Conservation (phyloP, 495 filamentous ascomycete genomes). For the Aspergillus coremiiformis region DNA sequence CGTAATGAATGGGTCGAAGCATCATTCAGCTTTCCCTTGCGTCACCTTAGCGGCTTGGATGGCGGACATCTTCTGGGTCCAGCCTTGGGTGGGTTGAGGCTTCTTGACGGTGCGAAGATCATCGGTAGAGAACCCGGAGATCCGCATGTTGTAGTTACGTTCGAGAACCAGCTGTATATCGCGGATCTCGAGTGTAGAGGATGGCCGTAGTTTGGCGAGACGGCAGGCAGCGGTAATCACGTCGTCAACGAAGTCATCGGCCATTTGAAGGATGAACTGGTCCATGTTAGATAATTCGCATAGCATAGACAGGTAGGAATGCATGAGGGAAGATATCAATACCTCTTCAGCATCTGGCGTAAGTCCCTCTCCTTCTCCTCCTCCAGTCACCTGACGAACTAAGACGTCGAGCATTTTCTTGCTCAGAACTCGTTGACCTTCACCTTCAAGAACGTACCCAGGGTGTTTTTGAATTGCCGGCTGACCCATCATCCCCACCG, state of each 20-base stretch:
- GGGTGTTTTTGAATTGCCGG: slow-evolving; percentile 78
- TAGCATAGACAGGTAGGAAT: neutral
- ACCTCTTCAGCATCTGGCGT: slow-evolving; percentile 95
- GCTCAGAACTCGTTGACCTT: slow-evolving; percentile 80
- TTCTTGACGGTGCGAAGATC: slow-evolving; percentile 91
- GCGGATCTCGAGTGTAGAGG: slow-evolving; percentile 79
- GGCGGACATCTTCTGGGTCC: slow-evolving; percentile 94
- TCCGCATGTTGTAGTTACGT: slow-evolving; percentile 95
- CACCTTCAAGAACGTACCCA: slow-evolving; percentile 74
- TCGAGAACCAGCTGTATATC: slow-evolving; percentile 94
- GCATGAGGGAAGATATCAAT: slow-evolving; percentile 8
- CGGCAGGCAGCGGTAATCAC: slow-evolving; percentile 81
- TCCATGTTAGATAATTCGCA: slow-evolving; percentile 8
- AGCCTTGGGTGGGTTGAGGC: slow-evolving; percentile 73
- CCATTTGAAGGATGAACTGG: slow-evolving; percentile 78
- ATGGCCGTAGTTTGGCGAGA: slow-evolving; percentile 86
- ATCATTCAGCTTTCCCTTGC: slow-evolving; percentile 38
- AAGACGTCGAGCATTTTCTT: slow-evolving; percentile 97
- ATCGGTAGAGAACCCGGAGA: slow-evolving; percentile 88
- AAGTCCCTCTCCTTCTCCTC: slow-evolving; percentile 60
- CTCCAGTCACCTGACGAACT: slow-evolving; percentile 85
- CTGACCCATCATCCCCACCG: slow-evolving; percentile 73
- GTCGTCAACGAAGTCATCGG: slow-evolving; percentile 90
- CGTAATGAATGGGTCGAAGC: neutral
- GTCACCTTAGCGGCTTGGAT: slow-evolving; percentile 82